Conservation (phyloP, 495 filamentous ascomycete species). For the Friedmanniomyces simplex region DNA sequence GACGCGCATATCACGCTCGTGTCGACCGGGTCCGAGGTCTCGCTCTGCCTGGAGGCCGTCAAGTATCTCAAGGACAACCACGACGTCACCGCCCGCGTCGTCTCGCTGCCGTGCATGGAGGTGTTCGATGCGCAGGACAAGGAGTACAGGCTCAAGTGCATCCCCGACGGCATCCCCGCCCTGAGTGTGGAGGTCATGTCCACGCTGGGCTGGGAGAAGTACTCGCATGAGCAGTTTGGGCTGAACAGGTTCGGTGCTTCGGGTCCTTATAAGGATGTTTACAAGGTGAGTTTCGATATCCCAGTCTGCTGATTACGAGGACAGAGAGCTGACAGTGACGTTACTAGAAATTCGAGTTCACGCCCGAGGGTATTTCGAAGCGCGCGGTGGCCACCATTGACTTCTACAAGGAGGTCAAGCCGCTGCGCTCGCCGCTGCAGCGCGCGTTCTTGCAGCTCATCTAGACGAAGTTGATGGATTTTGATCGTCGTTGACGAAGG, state of each 20-base stretch:
- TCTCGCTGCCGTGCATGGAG: slow-evolving; percentile 94
- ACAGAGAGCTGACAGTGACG: slow-evolving; percentile 17
- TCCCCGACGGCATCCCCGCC: slow-evolving; percentile 89
- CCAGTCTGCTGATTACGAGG: neutral
- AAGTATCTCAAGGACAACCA: slow-evolving; percentile 85
- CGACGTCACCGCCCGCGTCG: slow-evolving; percentile 78
- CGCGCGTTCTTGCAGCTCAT: slow-evolving; percentile 81
- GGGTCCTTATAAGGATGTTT: slow-evolving; percentile 94
- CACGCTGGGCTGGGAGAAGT: slow-evolving; percentile 94
- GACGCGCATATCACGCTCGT: slow-evolving; percentile 81
- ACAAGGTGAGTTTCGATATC: slow-evolving; percentile 53
- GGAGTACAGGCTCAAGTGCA: slow-evolving; percentile 81
- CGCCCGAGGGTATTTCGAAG: slow-evolving; percentile 89
- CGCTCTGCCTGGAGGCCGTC: slow-evolving; percentile 83
- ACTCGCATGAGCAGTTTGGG: slow-evolving; percentile 97
- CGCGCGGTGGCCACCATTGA: slow-evolving; percentile 81
- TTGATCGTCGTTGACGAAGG: too few species aligned
- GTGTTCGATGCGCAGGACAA: slow-evolving; percentile 91
- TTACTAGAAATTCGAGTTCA: slow-evolving; percentile 97
- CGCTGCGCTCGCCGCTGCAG: slow-evolving; percentile 89
- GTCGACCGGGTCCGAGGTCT: slow-evolving; percentile 92
- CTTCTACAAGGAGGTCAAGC: slow-evolving; percentile 89
- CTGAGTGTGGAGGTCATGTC: slow-evolving; percentile 90
- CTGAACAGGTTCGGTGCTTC: slow-evolving; percentile 97
- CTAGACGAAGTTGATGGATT: slow-evolving; percentile 43